Evolutionary conservation across 2,329 filamentous ascomycete species (phyloP), one percentile per base, ranked within the genome.

Genomic region (Tothia fuscella): DNA sequence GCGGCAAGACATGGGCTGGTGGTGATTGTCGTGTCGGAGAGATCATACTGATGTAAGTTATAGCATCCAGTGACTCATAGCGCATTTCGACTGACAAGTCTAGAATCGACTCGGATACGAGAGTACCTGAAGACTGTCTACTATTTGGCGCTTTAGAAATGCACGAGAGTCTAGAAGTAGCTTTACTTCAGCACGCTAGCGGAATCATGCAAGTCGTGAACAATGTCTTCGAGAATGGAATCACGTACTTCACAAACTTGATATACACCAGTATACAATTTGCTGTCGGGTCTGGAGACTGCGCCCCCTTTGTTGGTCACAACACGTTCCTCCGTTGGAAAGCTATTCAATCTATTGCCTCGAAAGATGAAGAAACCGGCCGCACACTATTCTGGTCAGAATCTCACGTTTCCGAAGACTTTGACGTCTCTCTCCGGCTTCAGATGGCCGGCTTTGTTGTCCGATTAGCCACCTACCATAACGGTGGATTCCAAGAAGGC

Each of bases 21-120:
- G 81, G 81, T 42, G 82, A 86, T 54, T 77, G 86, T 49, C 78
- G 81, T 32, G 63, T 86, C 17, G 82, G 81, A 44, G 81, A 86
- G 58, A 82, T 81, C 54, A 80, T 82, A 45, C 61, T 78, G 32
- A 63, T 82, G n/a, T n/a, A n/a, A n/a, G n/a, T n/a, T n/a, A n/a
- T n/a, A n/a, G n/a, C n/a, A n/a, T n/a, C n/a, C n/a, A n/a, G n/a
- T n/a, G n/a, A n/a, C n/a, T n/a, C n/a, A n/a, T n/a, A n/a, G 46
- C n/a, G n/a, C n/a, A n/a, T n/a, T n/a, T n/a, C n/a, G n/a, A n/a
- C n/a, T n/a, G n/a, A n/a, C n/a, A 46, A n/a, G n/a, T n/a, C n/a
- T n/a, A n/a, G n/a, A 46, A 77, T 48, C 22, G 47, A 48, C 32
- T 47, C 44, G 9, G 45, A 47, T 31, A 47, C 47, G 3, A 45